Conservation (phyloP, 108 stramenopile species). For the Skeletonema tropicum region DNA sequence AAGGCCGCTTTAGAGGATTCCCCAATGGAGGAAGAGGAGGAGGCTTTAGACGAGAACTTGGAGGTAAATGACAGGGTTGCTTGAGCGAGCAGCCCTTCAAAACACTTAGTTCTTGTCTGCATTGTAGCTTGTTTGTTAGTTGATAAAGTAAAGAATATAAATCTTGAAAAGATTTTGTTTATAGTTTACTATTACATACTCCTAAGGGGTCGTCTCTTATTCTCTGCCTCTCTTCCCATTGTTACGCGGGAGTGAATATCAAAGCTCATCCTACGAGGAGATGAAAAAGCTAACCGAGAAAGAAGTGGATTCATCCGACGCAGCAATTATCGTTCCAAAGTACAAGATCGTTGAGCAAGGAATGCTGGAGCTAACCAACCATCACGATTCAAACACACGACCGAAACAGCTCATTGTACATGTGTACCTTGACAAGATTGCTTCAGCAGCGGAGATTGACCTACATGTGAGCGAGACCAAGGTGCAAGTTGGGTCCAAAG, state of each 20-base stretch:
- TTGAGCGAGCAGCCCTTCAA: no score
- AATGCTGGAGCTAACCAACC: conserved; percentile 29
- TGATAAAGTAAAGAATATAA: neutral
- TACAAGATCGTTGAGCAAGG: conserved; percentile 43
- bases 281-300: neutral
- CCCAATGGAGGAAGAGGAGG: neutral
- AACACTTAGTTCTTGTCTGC: neutral
- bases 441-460: conserved; percentile 19
- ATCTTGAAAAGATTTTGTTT: neutral
- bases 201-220: no score
- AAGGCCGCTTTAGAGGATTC: neutral
- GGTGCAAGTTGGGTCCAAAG: conserved; percentile 7
- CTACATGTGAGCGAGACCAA: conserved; percentile 29
- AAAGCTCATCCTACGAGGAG: neutral
- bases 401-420: conserved; percentile 31
- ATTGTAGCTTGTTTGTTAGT: neutral
- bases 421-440: conserved; percentile 19
- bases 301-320: neutral
- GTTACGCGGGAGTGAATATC: no score
- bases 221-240: no score
- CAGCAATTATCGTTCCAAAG: conserved; percentile 13
- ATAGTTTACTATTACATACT: neutral
- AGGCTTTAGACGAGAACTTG: neutral
- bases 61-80: neutral
- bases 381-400: neutral